Base-by-base conservation (phyloP, 1,284 basidiomycete genomes). In the Pseudozyma tsukubaensis region DNA sequence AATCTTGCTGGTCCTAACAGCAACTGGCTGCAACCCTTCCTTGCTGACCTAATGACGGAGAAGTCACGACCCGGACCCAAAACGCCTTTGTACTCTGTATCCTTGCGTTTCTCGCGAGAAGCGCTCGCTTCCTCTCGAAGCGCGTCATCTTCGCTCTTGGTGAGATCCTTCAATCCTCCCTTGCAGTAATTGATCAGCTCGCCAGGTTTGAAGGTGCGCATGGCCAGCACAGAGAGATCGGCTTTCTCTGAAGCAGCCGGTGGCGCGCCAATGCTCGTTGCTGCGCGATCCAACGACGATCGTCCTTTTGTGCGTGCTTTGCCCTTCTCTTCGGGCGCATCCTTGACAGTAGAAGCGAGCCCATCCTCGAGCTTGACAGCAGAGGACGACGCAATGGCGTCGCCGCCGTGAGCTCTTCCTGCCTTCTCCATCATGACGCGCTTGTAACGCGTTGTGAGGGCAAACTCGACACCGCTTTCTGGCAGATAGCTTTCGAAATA, bases 1-100 rank as follows among this genome's bases (percentile, higher is more conserved):
- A 96, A 96, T 75, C 94, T 90, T 83, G 94, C 94, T 50, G 94
- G 94, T 2, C 94, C 94, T 76, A 96, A 87, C 86, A 96, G 92
- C 74, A 96, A 87, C 86, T 94, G 92, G 79, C 94, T 94, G 87
- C 92, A 93, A 86, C 93, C 92, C 87, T 93, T 91, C 80, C 92
- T 90, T 75, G 92, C 91, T 44, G 92, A 94, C 83, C 93, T 92
- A 63, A 95, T 93, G 77, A 96, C 92, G 81, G 92, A 94, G 81
- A 95, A 96, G 83, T 96, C 94, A 77, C 91, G 88, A 59, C 92
- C 80, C 4, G 76, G 76, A 2, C 72, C 76, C 0, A 79, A 88
- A 63, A 92, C 91, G 72, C 92, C 92, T 52, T 88, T 89, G 50
- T 74, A 80, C 18, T 70, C 63, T 55, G 73, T 50, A 14, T 73